A percentile compares a stretch with the other conserved stretches of the same genome.
phyloP scores from a whole-genome alignment of 495 filamentous ascomycete species.

The Daldinia caldariorum region DNA sequence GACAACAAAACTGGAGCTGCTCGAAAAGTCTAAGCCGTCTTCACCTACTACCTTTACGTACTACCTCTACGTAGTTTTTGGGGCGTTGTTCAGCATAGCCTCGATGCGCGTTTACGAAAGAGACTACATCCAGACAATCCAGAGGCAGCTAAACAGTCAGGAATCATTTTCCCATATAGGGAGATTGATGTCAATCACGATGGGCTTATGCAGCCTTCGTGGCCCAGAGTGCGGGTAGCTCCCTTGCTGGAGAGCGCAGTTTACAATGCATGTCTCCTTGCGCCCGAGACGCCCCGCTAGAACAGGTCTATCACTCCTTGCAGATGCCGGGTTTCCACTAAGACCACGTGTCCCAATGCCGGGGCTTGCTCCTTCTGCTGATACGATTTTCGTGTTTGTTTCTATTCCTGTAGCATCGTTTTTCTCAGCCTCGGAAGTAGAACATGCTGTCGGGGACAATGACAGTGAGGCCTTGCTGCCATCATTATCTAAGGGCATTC shows the following conservation, averaged over 20 bases:
- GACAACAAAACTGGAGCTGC: constrained; percentile 3
- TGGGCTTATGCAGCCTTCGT: constrained; percentile 75
- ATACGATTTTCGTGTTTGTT: neutral
- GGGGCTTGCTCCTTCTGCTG: constrained; percentile 29
- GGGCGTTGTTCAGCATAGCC: constrained; percentile 23
- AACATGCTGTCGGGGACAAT: constrained; percentile 2
- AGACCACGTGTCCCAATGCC: constrained; percentile 50
- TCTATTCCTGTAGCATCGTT: constrained; percentile 1
- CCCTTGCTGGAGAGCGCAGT: constrained; percentile 75
- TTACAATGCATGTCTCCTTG: constrained; percentile 79
- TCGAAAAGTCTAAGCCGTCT: neutral
- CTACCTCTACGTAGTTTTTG: constrained; percentile 7
- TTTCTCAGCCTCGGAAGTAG: neutral
- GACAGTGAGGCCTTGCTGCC: constrained; percentile 26
- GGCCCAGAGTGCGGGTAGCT: constrained; percentile 69
- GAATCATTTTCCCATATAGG: constrained; percentile 60
- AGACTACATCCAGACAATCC: constrained; percentile 18
- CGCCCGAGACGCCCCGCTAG: constrained; percentile 58
- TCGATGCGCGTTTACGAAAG: constrained; percentile 14
- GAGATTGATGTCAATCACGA: constrained; percentile 80
- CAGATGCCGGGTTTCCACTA: constrained; percentile 49
- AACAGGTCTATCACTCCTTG: constrained; percentile 54
- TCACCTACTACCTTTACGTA: constrained; percentile 7
- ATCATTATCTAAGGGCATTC: constrained; percentile 50
- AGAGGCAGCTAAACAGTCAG: constrained; percentile 23